A percentile compares a stretch with the other conserved stretches of the same genome.
These are phyloP conservation scores for Candolleomyces eurysporus DNA, from an alignment of 768 basidiomycete species.

Conservation along the genomic window DNA sequence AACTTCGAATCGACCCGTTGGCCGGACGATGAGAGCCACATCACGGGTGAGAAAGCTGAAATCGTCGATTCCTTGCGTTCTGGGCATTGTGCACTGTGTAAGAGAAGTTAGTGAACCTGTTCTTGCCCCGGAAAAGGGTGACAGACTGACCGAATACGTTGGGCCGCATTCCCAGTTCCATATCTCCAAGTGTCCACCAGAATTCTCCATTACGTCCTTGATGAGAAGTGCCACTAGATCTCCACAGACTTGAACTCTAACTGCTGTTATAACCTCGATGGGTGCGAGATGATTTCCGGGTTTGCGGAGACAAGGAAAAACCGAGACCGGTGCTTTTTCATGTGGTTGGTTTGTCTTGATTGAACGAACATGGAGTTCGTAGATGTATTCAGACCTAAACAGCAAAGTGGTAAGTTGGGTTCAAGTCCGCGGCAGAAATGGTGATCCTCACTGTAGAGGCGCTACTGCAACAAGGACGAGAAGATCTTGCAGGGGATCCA, in stretches of 20 bases:
- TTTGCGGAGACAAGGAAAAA: conserved; percentile 38
- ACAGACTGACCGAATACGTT: conserved; percentile 36
- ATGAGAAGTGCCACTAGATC: conserved; percentile 48
- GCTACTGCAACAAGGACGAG: conserved; percentile 48
- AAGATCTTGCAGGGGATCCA: conserved; percentile 55
- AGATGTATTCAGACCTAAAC: conserved; percentile 38
- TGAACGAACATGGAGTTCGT: conserved; percentile 50
- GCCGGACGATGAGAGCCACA: conserved; percentile 46
- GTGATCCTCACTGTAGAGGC: conserved; percentile 35
- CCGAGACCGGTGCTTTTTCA: conserved; percentile 37
- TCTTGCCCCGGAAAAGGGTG: neutral
- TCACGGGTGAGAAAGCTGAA: conserved; percentile 48
- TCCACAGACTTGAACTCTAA: conserved; percentile 46
- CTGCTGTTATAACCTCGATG: conserved; percentile 36
- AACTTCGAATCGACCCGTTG: conserved; percentile 46
- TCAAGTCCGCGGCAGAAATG: neutral
- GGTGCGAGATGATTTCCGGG: conserved; percentile 23
- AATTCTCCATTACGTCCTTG: conserved; percentile 41
- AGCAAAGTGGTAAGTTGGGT: neutral
- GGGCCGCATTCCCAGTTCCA: conserved; percentile 48
- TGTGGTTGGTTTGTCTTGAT: conserved; percentile 52
- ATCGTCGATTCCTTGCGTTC: conserved; percentile 47
- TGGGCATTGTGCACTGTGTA: conserved; percentile 39
- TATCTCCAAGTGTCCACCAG: conserved; percentile 46
- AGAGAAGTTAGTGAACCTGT: neutral